Conservation (phyloP, 2,329 filamentous ascomycete genomes). For the Ophiosphaerella narmari region DNA sequence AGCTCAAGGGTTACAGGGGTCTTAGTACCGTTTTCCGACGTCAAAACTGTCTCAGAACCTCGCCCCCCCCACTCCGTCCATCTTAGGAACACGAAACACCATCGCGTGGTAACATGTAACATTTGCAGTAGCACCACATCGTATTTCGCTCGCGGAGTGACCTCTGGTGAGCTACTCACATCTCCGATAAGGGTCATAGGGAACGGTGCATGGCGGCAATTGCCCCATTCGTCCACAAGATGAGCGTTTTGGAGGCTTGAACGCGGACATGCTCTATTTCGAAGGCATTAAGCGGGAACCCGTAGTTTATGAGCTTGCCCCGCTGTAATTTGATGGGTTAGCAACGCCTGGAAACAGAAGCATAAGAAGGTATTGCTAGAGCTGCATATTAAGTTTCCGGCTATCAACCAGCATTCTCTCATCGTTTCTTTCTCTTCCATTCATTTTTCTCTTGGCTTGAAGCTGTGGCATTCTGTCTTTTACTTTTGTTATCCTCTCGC, state of each 20-base stretch:
- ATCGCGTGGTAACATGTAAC: constrained; percentile 16
- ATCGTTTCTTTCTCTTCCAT: constrained; percentile 8
- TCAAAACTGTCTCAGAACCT: constrained; percentile 25
- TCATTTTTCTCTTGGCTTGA: constrained; percentile 31
- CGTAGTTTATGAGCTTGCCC: constrained; percentile 4
- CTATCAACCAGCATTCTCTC: constrained; percentile 25
- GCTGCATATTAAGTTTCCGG: constrained; percentile 20
- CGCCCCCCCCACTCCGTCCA: constrained; percentile 4
- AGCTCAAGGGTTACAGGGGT: constrained; percentile 16
- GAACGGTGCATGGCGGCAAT: constrained; percentile 13
- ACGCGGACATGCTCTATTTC: constrained; percentile 1
- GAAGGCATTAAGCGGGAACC: constrained; percentile 13
- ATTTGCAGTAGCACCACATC: constrained; percentile 13
- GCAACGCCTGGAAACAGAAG: not conserved
- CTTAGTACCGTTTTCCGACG: constrained; percentile 18
- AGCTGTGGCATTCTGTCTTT: constrained; percentile 24
- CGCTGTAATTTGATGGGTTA: not conserved
- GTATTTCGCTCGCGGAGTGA: constrained; percentile 19
- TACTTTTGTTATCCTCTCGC: constrained; percentile 10
- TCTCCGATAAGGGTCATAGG: not conserved
- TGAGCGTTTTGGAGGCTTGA: constrained; percentile 9
- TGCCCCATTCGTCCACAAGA: constrained; percentile 16
- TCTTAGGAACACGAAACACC: constrained; percentile 4
- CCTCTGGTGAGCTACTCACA: not conserved
- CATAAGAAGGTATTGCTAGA: constrained; percentile 14